A percentile compares a stretch with the other conserved stretches of the same genome.
Evolutionary conservation across 2,329 filamentous ascomycete genomes (phyloP).

Genomic region (Epichloe typhina): DNA sequence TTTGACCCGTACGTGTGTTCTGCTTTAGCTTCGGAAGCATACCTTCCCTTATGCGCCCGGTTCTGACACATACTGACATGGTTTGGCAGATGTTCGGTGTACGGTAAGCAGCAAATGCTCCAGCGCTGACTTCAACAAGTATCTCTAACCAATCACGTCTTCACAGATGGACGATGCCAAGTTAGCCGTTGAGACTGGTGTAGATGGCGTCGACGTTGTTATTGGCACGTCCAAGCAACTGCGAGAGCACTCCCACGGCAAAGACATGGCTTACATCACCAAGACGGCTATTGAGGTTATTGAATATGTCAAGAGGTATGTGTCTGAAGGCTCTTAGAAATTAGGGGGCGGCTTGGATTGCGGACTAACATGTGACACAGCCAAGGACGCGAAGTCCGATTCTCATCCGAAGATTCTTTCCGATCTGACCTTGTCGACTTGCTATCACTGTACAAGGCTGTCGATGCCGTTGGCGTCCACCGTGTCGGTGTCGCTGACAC

Average conservation of each 20-base stretch:
- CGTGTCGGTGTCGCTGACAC: constrained; percentile 89
- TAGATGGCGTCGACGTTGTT: constrained; percentile 32
- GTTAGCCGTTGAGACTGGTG: constrained; percentile 70
- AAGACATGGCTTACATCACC: constrained; percentile 67
- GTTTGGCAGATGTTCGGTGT: constrained; percentile 12
- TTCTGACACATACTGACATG: constrained; percentile 33
- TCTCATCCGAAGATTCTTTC: constrained; percentile 69
- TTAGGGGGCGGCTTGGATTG: neutral
- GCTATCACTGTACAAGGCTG: constrained; percentile 64
- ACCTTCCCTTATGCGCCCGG: constrained; percentile 7
- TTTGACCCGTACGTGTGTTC: constrained; percentile 5
- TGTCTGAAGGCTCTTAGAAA: neutral
- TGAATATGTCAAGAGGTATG: constrained; percentile 8
- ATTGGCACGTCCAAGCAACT: constrained; percentile 77
- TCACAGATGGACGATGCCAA: constrained; percentile 38
- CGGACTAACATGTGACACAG: neutral
- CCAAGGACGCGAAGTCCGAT: constrained; percentile 5
- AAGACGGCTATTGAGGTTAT: constrained; percentile 39
- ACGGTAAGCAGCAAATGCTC: constrained; percentile 2
- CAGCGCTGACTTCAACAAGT: neutral
- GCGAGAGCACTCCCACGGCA: constrained; percentile 76
- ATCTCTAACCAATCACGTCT: neutral
- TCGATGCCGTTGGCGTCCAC: constrained; percentile 71
- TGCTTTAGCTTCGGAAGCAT: neutral
- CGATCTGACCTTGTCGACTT: constrained; percentile 58